phyloP scores from a whole-genome alignment of 371 early-diverging fungal genomes.

The Coemansia sp. region DNA sequence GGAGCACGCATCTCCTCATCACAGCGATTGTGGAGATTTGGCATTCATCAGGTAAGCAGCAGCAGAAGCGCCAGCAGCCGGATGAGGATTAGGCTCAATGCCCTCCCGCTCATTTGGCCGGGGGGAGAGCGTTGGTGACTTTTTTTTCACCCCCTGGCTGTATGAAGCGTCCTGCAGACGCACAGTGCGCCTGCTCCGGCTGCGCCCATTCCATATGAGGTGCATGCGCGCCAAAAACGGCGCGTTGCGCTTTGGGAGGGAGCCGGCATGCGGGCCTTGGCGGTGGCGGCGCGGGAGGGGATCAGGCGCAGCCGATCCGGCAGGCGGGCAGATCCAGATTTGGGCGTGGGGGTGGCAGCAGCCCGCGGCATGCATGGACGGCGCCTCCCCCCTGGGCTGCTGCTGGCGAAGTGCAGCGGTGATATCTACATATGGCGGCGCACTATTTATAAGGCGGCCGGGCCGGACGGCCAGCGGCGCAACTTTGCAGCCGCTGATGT shows the following conservation, averaged over 20 bases:
- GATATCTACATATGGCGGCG: slow-evolving; percentile 19
- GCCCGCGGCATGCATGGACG: slow-evolving; percentile 7
- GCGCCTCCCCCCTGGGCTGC: neutral
- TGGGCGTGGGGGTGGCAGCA: neutral
- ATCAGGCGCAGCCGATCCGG: slow-evolving; percentile 6
- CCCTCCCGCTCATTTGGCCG: no score
- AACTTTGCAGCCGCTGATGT: slow-evolving; percentile 9
- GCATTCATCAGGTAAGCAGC: no score
- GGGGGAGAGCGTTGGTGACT: no score
- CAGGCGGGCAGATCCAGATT: slow-evolving; percentile 1
- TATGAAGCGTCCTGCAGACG: neutral
- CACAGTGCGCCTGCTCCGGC: neutral
- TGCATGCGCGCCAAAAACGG: neutral
- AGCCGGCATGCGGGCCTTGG: no score
- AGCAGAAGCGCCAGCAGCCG: no score
- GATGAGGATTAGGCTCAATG: no score
- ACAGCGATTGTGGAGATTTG: no score
- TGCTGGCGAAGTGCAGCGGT: slow-evolving; percentile 10
- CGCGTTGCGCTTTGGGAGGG: neutral
- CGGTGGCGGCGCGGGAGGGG: neutral
- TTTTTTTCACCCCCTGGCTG: no score
- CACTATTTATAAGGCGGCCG: slow-evolving; percentile 15
- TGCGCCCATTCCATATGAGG: neutral
- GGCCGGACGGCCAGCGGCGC: neutral
- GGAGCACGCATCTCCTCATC: no score